These are phyloP conservation scores for Eucalyptus fibrosa DNA, from an alignment of 345 rosid species.

Conservation along the genomic window DNA sequence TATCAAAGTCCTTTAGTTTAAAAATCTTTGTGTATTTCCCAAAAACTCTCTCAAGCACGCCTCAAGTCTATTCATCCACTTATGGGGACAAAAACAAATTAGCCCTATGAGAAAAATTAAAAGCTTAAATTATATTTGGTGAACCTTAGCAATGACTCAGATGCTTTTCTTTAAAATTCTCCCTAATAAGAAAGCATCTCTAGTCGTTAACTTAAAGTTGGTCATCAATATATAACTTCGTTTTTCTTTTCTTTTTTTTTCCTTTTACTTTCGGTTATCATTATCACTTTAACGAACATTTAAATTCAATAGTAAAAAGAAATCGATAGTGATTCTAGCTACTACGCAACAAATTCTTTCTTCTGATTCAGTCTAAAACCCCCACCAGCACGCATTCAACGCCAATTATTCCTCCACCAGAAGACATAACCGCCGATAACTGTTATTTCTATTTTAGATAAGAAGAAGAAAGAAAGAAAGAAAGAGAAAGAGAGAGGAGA, in stretches of 20 bases:
- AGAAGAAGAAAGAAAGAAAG: neutral
- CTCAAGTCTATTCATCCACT: neutral
- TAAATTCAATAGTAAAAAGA: neutral
- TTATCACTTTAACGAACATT: neutral
- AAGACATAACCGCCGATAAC: neutral
- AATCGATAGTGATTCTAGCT: neutral
- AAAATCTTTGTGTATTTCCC: rapidly evolving
- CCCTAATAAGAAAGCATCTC: neutral
- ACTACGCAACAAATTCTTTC: neutral
- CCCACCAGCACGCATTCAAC: neutral
- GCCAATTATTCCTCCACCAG: neutral
- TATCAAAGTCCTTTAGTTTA: rapidly evolving
- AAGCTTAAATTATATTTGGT: neutral
- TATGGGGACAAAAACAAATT: neutral
- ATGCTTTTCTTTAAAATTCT: neutral
- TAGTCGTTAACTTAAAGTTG: neutral
- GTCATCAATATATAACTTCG: neutral
- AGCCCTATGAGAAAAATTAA: neutral
- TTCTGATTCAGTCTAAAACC: neutral
- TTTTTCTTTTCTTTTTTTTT: neutral
- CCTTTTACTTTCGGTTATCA: neutral
- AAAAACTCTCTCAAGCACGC: neutral
- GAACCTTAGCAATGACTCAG: neutral
- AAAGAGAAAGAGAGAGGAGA: neutral
- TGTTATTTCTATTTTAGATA: neutral